Percentiles rank a stretch among this genome's conserved stretches.
Evolutionary conservation across 148 eudicot species (phyloP).

Genomic region (Silene latifolia): DNA sequence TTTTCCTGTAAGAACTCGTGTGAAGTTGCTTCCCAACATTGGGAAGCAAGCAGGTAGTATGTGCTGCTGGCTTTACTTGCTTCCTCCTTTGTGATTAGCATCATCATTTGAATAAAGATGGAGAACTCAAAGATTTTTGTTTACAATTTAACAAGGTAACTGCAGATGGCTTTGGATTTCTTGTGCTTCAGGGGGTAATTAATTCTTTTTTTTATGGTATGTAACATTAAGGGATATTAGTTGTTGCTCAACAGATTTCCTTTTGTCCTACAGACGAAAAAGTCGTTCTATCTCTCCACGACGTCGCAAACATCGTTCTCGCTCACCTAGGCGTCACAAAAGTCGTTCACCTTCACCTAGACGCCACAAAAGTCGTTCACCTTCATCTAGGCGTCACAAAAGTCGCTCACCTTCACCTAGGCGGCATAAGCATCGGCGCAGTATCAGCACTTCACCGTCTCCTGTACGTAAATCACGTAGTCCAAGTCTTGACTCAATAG

Average conservation of each 20-base stretch:
- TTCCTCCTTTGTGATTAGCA: constrained; percentile 62
- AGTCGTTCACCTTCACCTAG: constrained; percentile 67
- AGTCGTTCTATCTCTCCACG: constrained; percentile 72
- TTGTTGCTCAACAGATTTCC: constrained; percentile 30
- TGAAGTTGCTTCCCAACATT: constrained; percentile 51
- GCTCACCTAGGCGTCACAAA: constrained; percentile 57
- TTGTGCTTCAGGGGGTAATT: constrained; percentile 28
- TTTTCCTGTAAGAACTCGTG: constrained; percentile 28
- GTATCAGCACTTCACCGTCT: constrained; percentile 51
- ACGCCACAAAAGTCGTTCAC: constrained; percentile 65
- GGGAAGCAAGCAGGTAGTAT: constrained; percentile 69
- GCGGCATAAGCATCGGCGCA: constrained; percentile 52
- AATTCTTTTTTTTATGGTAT: constrained; percentile 1
- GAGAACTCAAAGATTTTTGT: constrained; percentile 65
- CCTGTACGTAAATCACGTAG: constrained; percentile 57
- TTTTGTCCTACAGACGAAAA: constrained; percentile 64
- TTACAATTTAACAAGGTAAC: constrained; percentile 75
- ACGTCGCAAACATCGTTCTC: constrained; percentile 61
- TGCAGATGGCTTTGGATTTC: constrained; percentile 47
- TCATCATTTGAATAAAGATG: constrained; percentile 82
- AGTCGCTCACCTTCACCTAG: constrained; percentile 37
- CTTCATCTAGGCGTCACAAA: too few species aligned
- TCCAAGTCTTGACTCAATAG: constrained; percentile 52
- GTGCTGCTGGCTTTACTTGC: constrained; percentile 69
- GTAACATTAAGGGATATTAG: not conserved